Evolutionary conservation across 495 filamentous ascomycete genomes (phyloP).

Genomic region (Penicillium taxi): DNA sequence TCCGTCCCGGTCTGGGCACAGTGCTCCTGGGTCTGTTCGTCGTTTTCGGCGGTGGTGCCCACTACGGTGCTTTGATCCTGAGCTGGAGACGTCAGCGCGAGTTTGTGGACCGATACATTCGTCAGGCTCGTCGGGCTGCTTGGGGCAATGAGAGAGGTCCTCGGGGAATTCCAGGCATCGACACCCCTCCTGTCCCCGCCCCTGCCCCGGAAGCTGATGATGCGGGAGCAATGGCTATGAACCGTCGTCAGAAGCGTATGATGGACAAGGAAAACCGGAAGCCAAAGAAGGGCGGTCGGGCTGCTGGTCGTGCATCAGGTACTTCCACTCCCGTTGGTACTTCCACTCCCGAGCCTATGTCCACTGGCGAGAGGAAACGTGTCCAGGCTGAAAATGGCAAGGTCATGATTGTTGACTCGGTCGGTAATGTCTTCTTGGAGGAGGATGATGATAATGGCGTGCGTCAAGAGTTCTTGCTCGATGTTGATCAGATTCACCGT

Average conservation of each 20-base stretch:
- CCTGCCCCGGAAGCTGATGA: conserved; percentile 29
- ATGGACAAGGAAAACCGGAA: conserved; percentile 75
- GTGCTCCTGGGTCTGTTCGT: conserved; percentile 80
- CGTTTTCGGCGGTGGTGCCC: conserved; percentile 71
- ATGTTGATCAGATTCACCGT: conserved; percentile 57
- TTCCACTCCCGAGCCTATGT: conserved; percentile 37
- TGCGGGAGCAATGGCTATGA: conserved; percentile 50
- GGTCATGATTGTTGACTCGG: conserved; percentile 80
- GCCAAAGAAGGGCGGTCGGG: conserved; percentile 43
- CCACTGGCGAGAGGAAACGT: conserved; percentile 66
- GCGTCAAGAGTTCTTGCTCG: conserved; percentile 72
- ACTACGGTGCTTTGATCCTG: conserved; percentile 77
- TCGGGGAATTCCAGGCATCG: conserved; percentile 58
- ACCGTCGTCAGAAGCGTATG: conserved; percentile 78
- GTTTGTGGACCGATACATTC: conserved; percentile 85
- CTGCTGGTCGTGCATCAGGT: conserved; percentile 31
- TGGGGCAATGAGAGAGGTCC: conserved; percentile 76
- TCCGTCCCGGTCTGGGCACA: conserved; percentile 78
- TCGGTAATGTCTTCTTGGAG: conserved; percentile 87
- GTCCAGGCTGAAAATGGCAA: conserved; percentile 94
- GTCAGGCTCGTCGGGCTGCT: conserved; percentile 75
- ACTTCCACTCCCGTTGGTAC: conserved; percentile 45
- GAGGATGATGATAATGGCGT: conserved; percentile 82
- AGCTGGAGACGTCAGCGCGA: conserved; percentile 82
- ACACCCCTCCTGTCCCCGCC: conserved; percentile 34